Evolutionary conservation across 108 stramenopile genomes (phyloP).

Genomic region (Nannochloropsis salina): DNA sequence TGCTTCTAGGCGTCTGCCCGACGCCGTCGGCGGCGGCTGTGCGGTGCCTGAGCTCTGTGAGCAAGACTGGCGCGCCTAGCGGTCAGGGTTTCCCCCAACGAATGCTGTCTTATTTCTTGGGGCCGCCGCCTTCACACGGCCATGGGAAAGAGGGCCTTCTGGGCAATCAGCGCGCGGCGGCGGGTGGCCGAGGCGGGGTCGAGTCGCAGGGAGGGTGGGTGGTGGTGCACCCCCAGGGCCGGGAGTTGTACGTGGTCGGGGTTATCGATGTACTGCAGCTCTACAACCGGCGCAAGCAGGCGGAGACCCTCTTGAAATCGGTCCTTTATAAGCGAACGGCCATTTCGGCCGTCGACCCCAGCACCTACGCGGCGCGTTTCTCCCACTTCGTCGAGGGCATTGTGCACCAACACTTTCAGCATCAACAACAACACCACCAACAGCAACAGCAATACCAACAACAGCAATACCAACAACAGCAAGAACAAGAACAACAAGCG

Average conservation of each 20-base stretch:
- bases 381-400: background rate
- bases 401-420: background rate
- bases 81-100: background rate
- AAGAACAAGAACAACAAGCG: background rate
- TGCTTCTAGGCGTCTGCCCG: background rate
- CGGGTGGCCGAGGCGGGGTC: background rate
- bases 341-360: background rate
- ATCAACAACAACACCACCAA: background rate
- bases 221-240: background rate
- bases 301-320: background rate
- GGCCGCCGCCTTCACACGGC: background rate
- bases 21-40: background rate
- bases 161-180: background rate
- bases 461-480: background rate
- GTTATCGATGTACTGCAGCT: conserved; percentile 17
- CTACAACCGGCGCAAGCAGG: background rate
- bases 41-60: background rate
- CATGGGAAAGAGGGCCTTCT: background rate
- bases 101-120: background rate
- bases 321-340: background rate
- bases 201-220: background rate
- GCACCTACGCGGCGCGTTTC: background rate
- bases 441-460: background rate
- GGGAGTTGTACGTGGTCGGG: background rate
- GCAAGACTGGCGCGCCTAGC: background rate